Conservation (phyloP, 2,329 filamentous ascomycete species). For the Pseudopyricularia javanii region DNA sequence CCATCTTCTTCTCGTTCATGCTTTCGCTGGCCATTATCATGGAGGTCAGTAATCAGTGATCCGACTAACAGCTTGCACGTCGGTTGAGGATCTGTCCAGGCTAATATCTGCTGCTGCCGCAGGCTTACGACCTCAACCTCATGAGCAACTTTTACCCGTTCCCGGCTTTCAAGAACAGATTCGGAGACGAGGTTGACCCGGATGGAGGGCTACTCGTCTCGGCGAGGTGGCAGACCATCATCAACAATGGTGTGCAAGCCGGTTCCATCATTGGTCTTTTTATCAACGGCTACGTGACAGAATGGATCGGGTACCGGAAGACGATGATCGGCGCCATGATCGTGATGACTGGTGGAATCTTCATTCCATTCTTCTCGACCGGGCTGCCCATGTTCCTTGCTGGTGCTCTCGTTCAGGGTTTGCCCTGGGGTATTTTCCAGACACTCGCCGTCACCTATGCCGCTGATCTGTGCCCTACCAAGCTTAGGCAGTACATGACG, state of each 20-base stretch:
- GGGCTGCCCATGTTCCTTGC: constrained; percentile 8
- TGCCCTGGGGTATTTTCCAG: constrained; percentile 10
- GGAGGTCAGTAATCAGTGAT: constrained; percentile 4
- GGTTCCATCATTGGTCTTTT: constrained; percentile 44
- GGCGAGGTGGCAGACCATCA: constrained; percentile 41
- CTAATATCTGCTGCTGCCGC: background rate
- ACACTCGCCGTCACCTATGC: constrained; percentile 11
- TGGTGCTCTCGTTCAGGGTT: constrained; percentile 10
- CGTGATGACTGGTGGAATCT: constrained; percentile 33
- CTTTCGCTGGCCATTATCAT: constrained; percentile 9
- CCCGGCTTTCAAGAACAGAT: constrained; percentile 13
- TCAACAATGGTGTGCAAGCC: constrained; percentile 40
- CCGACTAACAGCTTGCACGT: too few relatives aligned
- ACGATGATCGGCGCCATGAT: constrained; percentile 34
- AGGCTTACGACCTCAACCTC: background rate
- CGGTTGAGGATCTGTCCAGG: too few relatives aligned
- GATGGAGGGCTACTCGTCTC: constrained; percentile 24
- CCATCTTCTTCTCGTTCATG: constrained; percentile 8
- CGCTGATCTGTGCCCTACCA: constrained; percentile 9
- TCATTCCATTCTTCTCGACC: constrained; percentile 9
- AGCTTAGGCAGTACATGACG: constrained; percentile 7
- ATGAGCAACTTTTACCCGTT: constrained; percentile 2
- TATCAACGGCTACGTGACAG: constrained; percentile 36
- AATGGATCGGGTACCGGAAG: constrained; percentile 36
- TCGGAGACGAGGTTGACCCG: constrained; percentile 17